Conservation (phyloP, 2,329 filamentous ascomycete species). For the Ascochyta clinopodiicola region DNA sequence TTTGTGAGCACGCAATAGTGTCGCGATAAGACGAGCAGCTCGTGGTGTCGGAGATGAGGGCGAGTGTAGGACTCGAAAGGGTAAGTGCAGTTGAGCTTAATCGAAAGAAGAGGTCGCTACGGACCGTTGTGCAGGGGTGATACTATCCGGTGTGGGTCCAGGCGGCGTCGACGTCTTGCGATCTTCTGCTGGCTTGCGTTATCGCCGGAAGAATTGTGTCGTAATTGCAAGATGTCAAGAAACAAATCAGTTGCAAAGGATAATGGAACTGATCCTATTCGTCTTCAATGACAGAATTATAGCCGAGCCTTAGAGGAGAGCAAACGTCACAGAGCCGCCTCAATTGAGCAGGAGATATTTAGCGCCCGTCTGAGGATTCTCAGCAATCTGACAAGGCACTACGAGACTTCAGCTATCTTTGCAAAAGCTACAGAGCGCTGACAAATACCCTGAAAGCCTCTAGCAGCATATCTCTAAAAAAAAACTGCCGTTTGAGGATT, state of each 20-base stretch:
- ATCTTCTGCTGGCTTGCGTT: not conserved
- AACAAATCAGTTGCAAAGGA: no score
- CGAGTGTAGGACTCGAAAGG: not conserved
- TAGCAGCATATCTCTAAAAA: no score
- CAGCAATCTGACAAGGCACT: no score
- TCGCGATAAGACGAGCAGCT: slow-evolving; percentile 4
- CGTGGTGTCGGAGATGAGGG: not conserved
- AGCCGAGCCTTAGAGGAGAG: not conserved
- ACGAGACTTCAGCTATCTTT: no score
- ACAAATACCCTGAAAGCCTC: no score
- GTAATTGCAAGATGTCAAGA: not conserved
- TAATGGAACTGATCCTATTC: no score
- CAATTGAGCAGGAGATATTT: not conserved
- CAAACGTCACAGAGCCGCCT: not conserved
- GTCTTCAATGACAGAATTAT: not conserved
- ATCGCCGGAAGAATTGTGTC: slow-evolving; percentile 13
- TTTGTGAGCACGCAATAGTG: slow-evolving; percentile 8
- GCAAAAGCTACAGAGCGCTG: no score
- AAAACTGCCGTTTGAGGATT: no score
- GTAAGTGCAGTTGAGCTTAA: slow-evolving; percentile 15
- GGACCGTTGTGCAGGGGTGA: slow-evolving; percentile 5
- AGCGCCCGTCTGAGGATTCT: no score
- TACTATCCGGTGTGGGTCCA: not conserved
- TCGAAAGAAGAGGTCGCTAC: slow-evolving; percentile 12
- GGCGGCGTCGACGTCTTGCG: not conserved